A percentile compares a stretch with the other conserved stretches of the same genome.
These are phyloP conservation scores for Exophiala dermatitidis DNA, from an alignment of 2,329 filamentous ascomycete genomes.

Conservation along the genomic window DNA sequence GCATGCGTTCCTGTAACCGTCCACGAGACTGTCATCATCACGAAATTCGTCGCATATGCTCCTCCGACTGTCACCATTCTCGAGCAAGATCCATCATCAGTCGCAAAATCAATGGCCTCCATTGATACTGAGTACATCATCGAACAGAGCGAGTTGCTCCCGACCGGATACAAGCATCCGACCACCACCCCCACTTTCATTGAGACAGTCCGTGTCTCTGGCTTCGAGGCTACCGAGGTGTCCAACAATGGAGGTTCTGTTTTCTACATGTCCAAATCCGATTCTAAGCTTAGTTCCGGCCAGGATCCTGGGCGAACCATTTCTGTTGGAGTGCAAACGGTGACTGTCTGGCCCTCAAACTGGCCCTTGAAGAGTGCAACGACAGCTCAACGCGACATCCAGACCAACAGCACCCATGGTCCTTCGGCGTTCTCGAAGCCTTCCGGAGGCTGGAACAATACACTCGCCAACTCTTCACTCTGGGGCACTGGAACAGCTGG, in stretches of 20 bases:
- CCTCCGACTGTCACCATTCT: slow-evolving; percentile 23
- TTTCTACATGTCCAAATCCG: slow-evolving; percentile 16
- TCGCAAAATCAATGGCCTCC: slow-evolving; percentile 16
- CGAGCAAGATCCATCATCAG: slow-evolving; percentile 19
- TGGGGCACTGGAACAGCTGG: slow-evolving; percentile 1
- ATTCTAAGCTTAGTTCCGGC: slow-evolving; percentile 1
- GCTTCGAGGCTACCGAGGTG: slow-evolving; percentile 23
- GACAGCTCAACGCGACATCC: neutral
- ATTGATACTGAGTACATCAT: slow-evolving; percentile 19
- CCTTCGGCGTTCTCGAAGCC: slow-evolving; percentile 14
- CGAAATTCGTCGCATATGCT: slow-evolving; percentile 10
- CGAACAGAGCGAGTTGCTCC: slow-evolving; percentile 16
- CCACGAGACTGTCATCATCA: slow-evolving; percentile 15
- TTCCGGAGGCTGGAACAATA: slow-evolving; percentile 16
- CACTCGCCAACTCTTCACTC: slow-evolving; percentile 4
- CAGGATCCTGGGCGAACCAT: slow-evolving; percentile 6
- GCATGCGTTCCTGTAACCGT: slow-evolving; percentile 18
- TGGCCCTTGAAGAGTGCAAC: neutral
- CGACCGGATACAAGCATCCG: slow-evolving; percentile 8
- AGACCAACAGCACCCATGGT: neutral
- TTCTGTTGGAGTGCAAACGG: slow-evolving; percentile 11
- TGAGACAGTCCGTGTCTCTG: slow-evolving; percentile 18
- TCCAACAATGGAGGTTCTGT: slow-evolving; percentile 15
- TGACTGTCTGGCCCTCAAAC: slow-evolving; percentile 11
- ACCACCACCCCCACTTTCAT: slow-evolving; percentile 16